Evolutionary conservation across 805 yeast species (phyloP).

Genomic region (Zygosaccharomyces gambellarensis): DNA sequence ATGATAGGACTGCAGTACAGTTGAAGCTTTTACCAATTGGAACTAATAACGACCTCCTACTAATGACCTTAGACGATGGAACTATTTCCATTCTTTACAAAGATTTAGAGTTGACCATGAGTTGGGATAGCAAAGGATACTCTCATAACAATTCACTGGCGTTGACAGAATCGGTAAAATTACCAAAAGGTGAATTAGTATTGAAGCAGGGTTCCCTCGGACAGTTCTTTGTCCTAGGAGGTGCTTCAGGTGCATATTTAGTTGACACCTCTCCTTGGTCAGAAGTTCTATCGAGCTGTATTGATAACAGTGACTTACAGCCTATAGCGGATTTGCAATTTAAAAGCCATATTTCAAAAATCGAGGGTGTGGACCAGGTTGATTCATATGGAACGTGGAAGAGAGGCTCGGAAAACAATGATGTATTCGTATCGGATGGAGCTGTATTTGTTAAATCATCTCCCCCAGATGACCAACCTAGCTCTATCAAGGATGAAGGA

Average conservation of each 20-base stretch:
- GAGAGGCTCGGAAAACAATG: not conserved
- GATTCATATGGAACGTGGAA: slow-evolving; percentile 8
- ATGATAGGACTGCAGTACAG: slow-evolving; percentile 41
- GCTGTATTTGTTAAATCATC: not conserved
- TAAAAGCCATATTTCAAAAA: slow-evolving; percentile 12
- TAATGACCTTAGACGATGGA: slow-evolving; percentile 28
- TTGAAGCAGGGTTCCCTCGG: slow-evolving; percentile 5
- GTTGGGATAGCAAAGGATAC: slow-evolving; percentile 31
- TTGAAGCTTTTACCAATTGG: slow-evolving; percentile 30
- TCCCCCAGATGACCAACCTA: not conserved
- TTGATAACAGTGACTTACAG: slow-evolving; percentile 18
- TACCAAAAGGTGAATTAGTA: slow-evolving; percentile 5
- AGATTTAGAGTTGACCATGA: slow-evolving; percentile 36
- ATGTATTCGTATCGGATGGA: slow-evolving; percentile 6
- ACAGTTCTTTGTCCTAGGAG: slow-evolving; percentile 7
- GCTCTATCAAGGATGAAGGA: not conserved
- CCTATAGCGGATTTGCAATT: slow-evolving; percentile 12
- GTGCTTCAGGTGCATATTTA: not conserved
- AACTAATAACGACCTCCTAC: slow-evolving; percentile 23
- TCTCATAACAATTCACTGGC: slow-evolving; percentile 26
- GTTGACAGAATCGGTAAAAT: slow-evolving; percentile 18
- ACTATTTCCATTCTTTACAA: slow-evolving; percentile 31
- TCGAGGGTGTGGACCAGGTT: not conserved
- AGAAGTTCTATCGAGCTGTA: slow-evolving; percentile 13
- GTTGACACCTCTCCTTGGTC: slow-evolving; percentile 24